These are phyloP conservation scores for Phytophthora capsici DNA, from an alignment of 352 stramenopile genomes.

Conservation along the genomic window DNA sequence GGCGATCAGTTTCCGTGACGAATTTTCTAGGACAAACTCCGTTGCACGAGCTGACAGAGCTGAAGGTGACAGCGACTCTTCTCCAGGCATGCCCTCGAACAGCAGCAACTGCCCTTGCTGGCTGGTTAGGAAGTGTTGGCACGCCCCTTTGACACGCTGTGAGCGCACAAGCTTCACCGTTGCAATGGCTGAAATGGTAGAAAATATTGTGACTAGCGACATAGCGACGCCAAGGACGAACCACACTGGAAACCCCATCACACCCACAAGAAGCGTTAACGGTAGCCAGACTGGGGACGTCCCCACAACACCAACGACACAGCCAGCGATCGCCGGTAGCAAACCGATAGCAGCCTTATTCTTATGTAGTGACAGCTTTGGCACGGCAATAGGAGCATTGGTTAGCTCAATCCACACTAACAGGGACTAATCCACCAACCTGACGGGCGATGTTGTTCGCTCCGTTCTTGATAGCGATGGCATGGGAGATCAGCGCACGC, in stretches of 20 bases:
- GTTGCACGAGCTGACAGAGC: conserved; percentile 40
- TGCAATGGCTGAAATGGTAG: conserved; percentile 57
- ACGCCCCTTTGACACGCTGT: conserved; percentile 48
- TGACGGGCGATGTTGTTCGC: conserved; percentile 46
- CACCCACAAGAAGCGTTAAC: conserved; percentile 54
- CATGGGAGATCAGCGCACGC: conserved; percentile 47
- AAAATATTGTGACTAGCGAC: conserved; percentile 56
- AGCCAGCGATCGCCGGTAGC: conserved; percentile 52
- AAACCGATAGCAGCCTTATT: conserved; percentile 63
- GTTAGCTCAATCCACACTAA: background rate
- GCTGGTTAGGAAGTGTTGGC: conserved; percentile 54
- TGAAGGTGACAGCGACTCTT: conserved; percentile 34
- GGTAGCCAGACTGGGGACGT: conserved; percentile 68
- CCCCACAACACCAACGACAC: conserved; percentile 47
- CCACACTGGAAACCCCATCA: conserved; percentile 73
- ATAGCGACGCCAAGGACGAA: conserved; percentile 49
- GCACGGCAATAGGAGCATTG: too few species aligned
- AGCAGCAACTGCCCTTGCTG: conserved; percentile 69
- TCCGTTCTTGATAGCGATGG: conserved; percentile 47
- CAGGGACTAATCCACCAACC: conserved; percentile 24
- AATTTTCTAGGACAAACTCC: conserved; percentile 61
- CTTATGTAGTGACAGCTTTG: conserved; percentile 57
- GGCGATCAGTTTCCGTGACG: conserved; percentile 63
- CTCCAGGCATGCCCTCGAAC: conserved; percentile 53
- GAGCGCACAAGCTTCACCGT: conserved; percentile 57